Conservation (phyloP, 2,329 filamentous ascomycete genomes). For the Coniosporium tulheliwenetii region DNA sequence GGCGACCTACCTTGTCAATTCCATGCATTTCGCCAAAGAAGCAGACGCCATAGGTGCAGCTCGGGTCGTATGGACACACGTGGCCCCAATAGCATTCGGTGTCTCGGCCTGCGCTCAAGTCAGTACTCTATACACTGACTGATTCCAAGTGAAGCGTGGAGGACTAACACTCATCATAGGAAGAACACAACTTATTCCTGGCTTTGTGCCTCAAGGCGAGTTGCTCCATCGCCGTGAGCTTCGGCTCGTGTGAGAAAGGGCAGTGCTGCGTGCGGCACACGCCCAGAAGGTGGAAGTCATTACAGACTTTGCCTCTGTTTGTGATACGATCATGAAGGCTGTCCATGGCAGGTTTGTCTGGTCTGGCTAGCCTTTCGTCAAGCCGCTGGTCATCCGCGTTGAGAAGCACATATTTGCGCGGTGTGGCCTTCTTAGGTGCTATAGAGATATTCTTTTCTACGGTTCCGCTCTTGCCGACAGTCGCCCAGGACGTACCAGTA, state of each 20-base stretch:
- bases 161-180: too few species aligned
- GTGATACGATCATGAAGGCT: slow-evolving; percentile 12
- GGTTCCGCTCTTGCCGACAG: slow-evolving; percentile 22
- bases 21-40: slow-evolving; percentile 22
- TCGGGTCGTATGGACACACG: slow-evolving; percentile 18
- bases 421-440: slow-evolving; percentile 13
- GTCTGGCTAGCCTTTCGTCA: slow-evolving; percentile 19
- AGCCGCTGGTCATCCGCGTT: slow-evolving; percentile 27
- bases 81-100: slow-evolving; percentile 27
- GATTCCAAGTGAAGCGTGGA: too few species aligned
- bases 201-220: slow-evolving; percentile 26
- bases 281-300: slow-evolving; percentile 19
- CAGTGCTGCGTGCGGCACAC: slow-evolving; percentile 24
- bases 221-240: slow-evolving; percentile 19
- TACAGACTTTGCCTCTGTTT: slow-evolving; percentile 18
- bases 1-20: slow-evolving; percentile 13
- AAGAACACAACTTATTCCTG: slow-evolving; percentile 19
- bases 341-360: slow-evolving; percentile 12
- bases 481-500: slow-evolving; percentile 18
- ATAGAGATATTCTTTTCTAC: slow-evolving; percentile 22
- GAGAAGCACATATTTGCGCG: slow-evolving; percentile 20
- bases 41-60: slow-evolving; percentile 23
- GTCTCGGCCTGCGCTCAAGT: slow-evolving; percentile 20
- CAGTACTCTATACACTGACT: slow-evolving; percentile 2
- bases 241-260: slow-evolving; percentile 25